Percentiles rank a stretch among this genome's conserved stretches.
These are phyloP conservation scores for Allium sativum DNA, from an alignment of 106 monocot species.

Conservation along the genomic window DNA sequence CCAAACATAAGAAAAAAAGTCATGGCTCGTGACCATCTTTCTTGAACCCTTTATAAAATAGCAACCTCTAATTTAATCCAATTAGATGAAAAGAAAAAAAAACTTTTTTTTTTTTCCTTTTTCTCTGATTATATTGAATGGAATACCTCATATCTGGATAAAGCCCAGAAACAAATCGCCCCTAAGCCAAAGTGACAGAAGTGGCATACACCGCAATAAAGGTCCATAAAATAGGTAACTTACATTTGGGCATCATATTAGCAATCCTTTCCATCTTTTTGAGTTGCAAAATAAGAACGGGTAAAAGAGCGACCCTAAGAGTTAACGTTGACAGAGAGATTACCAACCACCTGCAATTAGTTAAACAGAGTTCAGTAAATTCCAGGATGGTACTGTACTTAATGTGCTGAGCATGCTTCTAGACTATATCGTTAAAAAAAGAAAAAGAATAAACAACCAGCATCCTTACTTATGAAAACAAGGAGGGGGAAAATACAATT, in stretches of 20 bases:
- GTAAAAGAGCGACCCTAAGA: conserved; percentile 52
- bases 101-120: too few relatives aligned
- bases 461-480: not conserved
- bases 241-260: conserved; percentile 62
- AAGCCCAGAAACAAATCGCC: not conserved
- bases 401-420: too few relatives aligned
- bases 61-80: too few relatives aligned
- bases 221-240: conserved; percentile 5
- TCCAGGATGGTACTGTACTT: too few relatives aligned
- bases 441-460: not conserved
- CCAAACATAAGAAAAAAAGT: too few relatives aligned
- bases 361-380: too few relatives aligned
- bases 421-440: not conserved
- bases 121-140: too few relatives aligned
- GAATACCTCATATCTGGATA: not conserved
- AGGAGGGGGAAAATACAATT: conserved; percentile 1
- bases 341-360: conserved; percentile 65
- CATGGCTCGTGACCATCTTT: too few relatives aligned
- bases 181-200: too few relatives aligned
- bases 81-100: too few relatives aligned
- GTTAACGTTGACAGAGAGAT: conserved; percentile 68
- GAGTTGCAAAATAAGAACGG: conserved; percentile 71
- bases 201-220: too few relatives aligned
- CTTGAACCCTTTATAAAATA: too few relatives aligned
- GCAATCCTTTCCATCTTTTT: conserved; percentile 72